phyloP scores from a whole-genome alignment of 257 asterid species.

The Solanum rostratum region DNA sequence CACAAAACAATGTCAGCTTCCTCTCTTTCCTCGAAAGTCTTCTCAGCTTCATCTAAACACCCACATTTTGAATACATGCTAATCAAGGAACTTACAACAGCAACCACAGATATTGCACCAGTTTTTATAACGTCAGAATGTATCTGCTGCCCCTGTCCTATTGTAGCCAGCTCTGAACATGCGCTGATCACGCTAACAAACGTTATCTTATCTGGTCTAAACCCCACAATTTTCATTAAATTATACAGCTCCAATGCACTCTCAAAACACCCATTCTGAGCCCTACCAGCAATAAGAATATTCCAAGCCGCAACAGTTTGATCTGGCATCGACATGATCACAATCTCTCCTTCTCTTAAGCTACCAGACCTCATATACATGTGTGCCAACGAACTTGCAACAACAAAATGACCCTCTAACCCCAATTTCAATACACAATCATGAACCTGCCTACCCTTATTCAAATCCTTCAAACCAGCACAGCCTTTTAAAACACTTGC shows the following conservation, averaged over 20 bases:
- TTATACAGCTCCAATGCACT: constrained; percentile 55
- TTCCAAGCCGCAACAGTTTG: constrained; percentile 48
- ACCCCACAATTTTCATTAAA: constrained; percentile 42
- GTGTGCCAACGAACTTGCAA: constrained; percentile 68
- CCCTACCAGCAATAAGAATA: constrained; percentile 73
- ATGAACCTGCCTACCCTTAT: constrained; percentile 62
- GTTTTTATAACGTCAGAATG: constrained; percentile 69
- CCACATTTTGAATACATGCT: constrained; percentile 92
- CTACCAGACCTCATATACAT: constrained; percentile 74
- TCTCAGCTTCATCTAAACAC: constrained; percentile 64
- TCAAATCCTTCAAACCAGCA: constrained; percentile 74
- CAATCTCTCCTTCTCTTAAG: constrained; percentile 52
- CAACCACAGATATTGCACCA: constrained; percentile 41
- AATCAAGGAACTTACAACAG: constrained; percentile 61
- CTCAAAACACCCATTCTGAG: constrained; percentile 56
- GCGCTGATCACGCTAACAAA: constrained; percentile 66
- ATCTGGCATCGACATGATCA: constrained; percentile 47
- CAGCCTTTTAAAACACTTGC: constrained; percentile 79
- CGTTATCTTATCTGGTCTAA: constrained; percentile 70
- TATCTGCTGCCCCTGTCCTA: constrained; percentile 87
- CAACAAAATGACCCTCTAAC: constrained; percentile 40
- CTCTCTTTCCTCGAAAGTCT: constrained; percentile 42
- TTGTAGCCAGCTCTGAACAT: constrained; percentile 69
- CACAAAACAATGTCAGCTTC: constrained; percentile 47
- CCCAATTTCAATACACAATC: constrained; percentile 42